Conservation (phyloP, 1,284 basidiomycete genomes). For the Ceratobasidium sp. region DNA sequence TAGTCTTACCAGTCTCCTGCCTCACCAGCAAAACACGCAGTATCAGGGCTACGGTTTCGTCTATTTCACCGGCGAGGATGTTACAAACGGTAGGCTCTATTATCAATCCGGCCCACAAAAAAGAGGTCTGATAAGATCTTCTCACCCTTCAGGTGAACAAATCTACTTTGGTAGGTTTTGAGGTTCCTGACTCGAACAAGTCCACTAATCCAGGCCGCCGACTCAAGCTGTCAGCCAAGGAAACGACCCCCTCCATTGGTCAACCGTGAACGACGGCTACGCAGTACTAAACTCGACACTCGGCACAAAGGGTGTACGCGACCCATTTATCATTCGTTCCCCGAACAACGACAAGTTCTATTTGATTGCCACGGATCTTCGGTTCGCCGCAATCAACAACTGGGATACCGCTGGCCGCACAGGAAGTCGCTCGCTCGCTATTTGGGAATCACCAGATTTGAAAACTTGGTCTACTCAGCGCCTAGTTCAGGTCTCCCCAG, state of each 20-base stretch:
- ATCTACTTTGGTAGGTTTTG: slow-evolving; percentile 25
- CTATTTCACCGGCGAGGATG: slow-evolving; percentile 38
- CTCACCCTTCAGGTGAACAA: slow-evolving; percentile 23
- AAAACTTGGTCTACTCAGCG: slow-evolving; percentile 32
- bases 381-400: slow-evolving; percentile 32
- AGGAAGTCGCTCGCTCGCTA: slow-evolving; percentile 38
- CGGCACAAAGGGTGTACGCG: slow-evolving; percentile 32
- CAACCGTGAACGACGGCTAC: slow-evolving; percentile 11
- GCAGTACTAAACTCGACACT: slow-evolving; percentile 29
- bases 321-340: slow-evolving; percentile 41
- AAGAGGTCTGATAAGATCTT: not conserved
- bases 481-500: slow-evolving; percentile 32
- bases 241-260: slow-evolving; percentile 33
- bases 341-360: slow-evolving; percentile 34
- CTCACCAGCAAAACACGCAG: slow-evolving; percentile 32
- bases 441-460: slow-evolving; percentile 40
- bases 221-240: slow-evolving; percentile 32
- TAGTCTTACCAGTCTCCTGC: not conserved
- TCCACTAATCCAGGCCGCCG: not conserved
- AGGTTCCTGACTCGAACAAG: not conserved
- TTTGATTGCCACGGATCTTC: slow-evolving; percentile 36
- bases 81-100: slow-evolving; percentile 24
- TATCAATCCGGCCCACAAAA: not conserved
- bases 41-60: slow-evolving; percentile 42
- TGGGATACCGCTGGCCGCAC: slow-evolving; percentile 34